Evolutionary conservation across 129 eudicot species (phyloP).

Genomic region (Helianthus annuus): DNA sequence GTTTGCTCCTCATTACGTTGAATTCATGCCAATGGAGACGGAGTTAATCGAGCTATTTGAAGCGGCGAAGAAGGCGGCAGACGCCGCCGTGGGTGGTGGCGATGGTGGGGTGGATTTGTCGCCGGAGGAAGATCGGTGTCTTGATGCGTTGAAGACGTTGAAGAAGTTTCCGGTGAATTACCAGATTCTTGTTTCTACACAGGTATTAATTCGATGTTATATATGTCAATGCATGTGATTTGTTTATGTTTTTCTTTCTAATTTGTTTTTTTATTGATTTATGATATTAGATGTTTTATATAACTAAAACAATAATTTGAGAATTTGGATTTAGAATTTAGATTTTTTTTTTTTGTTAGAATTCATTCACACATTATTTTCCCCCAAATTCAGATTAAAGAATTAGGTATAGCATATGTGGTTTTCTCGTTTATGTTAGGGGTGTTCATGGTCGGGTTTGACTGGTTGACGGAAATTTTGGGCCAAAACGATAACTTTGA

Average conservation of each 20-base stretch:
- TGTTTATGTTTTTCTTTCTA: constrained; percentile 1
- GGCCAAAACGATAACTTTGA: too few species aligned
- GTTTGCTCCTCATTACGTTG: neutral
- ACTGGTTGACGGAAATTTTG: too few species aligned
- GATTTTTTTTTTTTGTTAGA: neutral
- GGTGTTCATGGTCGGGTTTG: too few species aligned
- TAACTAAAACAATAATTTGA: neutral
- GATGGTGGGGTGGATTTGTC: constrained; percentile 27
- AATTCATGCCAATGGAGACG: constrained; percentile 53
- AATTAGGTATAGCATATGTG: neutral
- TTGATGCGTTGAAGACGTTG: constrained; percentile 64
- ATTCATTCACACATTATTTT: neutral
- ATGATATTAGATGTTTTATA: neutral
- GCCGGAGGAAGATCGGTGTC: constrained; percentile 79
- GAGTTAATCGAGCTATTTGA: constrained; percentile 74
- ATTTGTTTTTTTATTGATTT: neutral
- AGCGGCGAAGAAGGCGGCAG: constrained; percentile 78
- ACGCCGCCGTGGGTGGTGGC: constrained; percentile 40
- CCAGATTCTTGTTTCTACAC: constrained; percentile 73
- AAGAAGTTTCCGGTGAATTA: constrained; percentile 78
- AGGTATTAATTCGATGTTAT: constrained; percentile 39
- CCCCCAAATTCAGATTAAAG: neutral
- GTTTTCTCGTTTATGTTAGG: neutral
- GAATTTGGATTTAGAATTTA: neutral
- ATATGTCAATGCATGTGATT: constrained; percentile 13